A percentile compares a stretch with the other conserved stretches of the same genome.
Evolutionary conservation across 306 rosid species (phyloP).

Genomic region (Benincasa hispida): DNA sequence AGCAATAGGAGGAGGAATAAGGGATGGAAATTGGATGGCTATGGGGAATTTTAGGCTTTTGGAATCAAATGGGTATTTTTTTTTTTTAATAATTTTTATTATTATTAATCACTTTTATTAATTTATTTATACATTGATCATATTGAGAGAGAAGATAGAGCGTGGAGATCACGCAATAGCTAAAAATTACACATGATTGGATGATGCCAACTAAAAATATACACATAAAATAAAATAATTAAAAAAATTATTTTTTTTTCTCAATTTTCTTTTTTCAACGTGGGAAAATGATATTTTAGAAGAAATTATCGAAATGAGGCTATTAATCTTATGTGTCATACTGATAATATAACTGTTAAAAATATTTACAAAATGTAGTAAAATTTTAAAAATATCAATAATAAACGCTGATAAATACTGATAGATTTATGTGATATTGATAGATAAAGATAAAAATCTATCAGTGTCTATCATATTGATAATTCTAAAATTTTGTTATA

Average conservation of each 20-base stretch:
- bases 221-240: background rate
- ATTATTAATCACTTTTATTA: background rate
- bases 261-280: background rate
- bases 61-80: conserved; percentile 4
- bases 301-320: background rate
- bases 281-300: background rate
- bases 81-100: background rate
- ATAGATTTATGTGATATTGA: too few relatives aligned
- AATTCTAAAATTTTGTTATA: too few relatives aligned
- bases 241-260: background rate
- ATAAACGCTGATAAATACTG: too few relatives aligned
- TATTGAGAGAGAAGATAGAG: background rate
- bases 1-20: background rate
- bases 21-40: conserved; percentile 25
- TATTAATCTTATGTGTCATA: too few relatives aligned
- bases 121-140: background rate
- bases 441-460: too few relatives aligned
- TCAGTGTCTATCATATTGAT: too few relatives aligned
- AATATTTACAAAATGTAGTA: too few relatives aligned
- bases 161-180: background rate
- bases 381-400: too few relatives aligned
- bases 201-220: background rate
- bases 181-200: background rate
- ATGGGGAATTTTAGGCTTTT: conserved; percentile 10
- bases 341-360: too few relatives aligned